Evolutionary conservation across 192 early-diverging fungal species (phyloP).

Genomic region (Coemansia sp.): DNA sequence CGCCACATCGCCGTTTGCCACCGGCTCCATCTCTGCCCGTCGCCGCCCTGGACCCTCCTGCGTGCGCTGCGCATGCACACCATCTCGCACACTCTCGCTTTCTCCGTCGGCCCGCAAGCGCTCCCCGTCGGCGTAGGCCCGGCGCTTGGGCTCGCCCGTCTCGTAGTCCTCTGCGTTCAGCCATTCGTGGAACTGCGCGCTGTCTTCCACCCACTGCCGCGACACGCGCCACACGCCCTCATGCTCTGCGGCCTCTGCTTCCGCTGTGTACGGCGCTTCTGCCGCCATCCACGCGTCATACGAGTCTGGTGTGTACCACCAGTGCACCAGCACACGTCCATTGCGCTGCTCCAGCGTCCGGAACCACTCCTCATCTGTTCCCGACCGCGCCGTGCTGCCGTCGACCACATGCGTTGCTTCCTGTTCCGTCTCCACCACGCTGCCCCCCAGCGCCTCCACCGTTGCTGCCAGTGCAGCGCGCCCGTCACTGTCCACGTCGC

Average conservation of each 20-base stretch:
- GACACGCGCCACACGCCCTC: constrained; percentile 69
- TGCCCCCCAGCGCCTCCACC: constrained; percentile 24
- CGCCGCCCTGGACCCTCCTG: constrained; percentile 16
- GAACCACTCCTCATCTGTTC: constrained; percentile 44
- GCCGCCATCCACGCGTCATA: constrained; percentile 72
- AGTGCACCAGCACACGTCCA: constrained; percentile 66
- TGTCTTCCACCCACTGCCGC: constrained; percentile 73
- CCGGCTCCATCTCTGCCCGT: constrained; percentile 42
- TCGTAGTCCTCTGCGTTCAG: constrained; percentile 90
- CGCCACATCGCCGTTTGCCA: constrained; percentile 36
- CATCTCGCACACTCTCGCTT: constrained; percentile 17
- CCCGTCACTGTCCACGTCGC: constrained; percentile 16
- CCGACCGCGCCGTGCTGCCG: constrained; percentile 12
- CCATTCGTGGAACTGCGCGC: constrained; percentile 72
- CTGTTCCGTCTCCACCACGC: constrained; percentile 15
- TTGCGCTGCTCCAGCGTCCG: constrained; percentile 47
- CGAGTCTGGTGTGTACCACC: constrained; percentile 81
- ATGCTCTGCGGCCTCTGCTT: constrained; percentile 62
- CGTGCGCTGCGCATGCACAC: constrained; percentile 19
- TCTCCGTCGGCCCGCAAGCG: constrained; percentile 30
- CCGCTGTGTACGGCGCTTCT: constrained; percentile 59
- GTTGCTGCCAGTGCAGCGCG: constrained; percentile 10
- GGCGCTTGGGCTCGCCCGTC: constrained; percentile 40
- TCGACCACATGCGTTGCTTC: constrained; percentile 39
- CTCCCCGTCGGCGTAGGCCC: constrained; percentile 40